phyloP scores from a whole-genome alignment of 805 yeast species.

The Kazachstania psychrophila region DNA sequence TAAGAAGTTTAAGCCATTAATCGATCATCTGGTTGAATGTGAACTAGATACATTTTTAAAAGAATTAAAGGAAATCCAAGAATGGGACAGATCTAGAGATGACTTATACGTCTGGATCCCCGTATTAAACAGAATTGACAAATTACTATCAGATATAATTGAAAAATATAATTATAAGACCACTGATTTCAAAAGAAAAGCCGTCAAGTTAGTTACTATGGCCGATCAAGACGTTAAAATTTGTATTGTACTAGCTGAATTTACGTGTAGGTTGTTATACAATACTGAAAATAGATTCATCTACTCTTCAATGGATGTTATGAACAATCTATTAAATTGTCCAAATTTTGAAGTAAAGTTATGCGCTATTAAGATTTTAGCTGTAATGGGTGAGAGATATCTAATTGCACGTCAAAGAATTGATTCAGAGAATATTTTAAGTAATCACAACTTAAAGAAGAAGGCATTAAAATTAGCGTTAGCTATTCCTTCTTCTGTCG shows the following conservation, averaged over 20 bases:
- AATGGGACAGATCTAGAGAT: slow-evolving; percentile 58
- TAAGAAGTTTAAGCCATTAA: slow-evolving; percentile 27
- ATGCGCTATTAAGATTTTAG: slow-evolving; percentile 51
- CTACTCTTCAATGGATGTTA: slow-evolving; percentile 56
- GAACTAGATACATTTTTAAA: slow-evolving; percentile 34
- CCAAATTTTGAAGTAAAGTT: slow-evolving; percentile 52
- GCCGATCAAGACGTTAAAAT: slow-evolving; percentile 37
- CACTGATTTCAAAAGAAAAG: slow-evolving; percentile 34
- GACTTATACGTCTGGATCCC: slow-evolving; percentile 71
- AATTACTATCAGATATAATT: slow-evolving; percentile 46
- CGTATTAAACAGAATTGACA: slow-evolving; percentile 67
- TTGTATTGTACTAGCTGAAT: slow-evolving; percentile 46
- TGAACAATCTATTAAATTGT: slow-evolving; percentile 49
- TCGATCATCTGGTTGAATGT: slow-evolving; percentile 33
- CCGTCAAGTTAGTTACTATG: slow-evolving; percentile 40
- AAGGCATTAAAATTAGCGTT: slow-evolving; percentile 46
- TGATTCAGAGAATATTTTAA: slow-evolving; percentile 18
- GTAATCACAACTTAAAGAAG: slow-evolving; percentile 31
- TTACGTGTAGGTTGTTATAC: slow-evolving; percentile 54
- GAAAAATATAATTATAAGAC: slow-evolving; percentile 37
- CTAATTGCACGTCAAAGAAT: slow-evolving; percentile 31
- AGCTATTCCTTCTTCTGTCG: slow-evolving; percentile 42
- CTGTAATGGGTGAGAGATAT: slow-evolving; percentile 52
- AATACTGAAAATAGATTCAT: slow-evolving; percentile 59
- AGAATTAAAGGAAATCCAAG: slow-evolving; percentile 31